Base-by-base conservation (phyloP, 116 monocot species). In the Phalaenopsis hybrid region DNA sequence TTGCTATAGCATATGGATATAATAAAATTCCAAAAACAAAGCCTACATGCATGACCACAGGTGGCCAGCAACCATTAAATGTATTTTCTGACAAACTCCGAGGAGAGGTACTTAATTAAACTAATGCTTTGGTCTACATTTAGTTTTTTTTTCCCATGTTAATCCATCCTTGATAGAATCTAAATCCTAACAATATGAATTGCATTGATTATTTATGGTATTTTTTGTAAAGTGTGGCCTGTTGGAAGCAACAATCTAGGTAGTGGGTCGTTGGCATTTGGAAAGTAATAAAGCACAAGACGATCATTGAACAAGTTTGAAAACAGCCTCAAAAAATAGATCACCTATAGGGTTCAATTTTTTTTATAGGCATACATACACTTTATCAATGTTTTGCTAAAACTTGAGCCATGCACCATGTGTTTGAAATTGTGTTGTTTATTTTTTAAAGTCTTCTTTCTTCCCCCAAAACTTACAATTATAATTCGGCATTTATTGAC, bases 1-100 rank as follows among this genome's bases (percentile, higher is more conserved):
- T 98, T 84, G 93, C 97, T 59, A 94, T 98, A 86, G 97, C 97
- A 57, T 90, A 86, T 91, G 97, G 95, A 46, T 95, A 89, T 57
- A 95, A 98, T 46, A 98, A 95, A 81, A 88, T 98, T 44, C 86
- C 92, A 44, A 93, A 88, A 79, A 86, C 89, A 44, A 93, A 89
- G 86, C 97, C 94, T 37, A 88, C 84, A 59, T 89, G 85, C 52
- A 86, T 86, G 85, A 91, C 95, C 15, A 86, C 74, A 58, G 95
- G 93, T 79, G 84, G 88, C 20, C 81, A 85, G 80, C 93, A 98
- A 41, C 90, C 91, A 52, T 85, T 98, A 79, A 95, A 95, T 78
- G 79, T 81, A 8, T 93, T 95, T 80, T 90, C 97, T 73, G 90
- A 98, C 84, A 84, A 89, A 79, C 87, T 98, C 82, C 84, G 97